phyloP scores from a whole-genome alignment of 805 yeast species.

The Myxozyma mucilagina region DNA sequence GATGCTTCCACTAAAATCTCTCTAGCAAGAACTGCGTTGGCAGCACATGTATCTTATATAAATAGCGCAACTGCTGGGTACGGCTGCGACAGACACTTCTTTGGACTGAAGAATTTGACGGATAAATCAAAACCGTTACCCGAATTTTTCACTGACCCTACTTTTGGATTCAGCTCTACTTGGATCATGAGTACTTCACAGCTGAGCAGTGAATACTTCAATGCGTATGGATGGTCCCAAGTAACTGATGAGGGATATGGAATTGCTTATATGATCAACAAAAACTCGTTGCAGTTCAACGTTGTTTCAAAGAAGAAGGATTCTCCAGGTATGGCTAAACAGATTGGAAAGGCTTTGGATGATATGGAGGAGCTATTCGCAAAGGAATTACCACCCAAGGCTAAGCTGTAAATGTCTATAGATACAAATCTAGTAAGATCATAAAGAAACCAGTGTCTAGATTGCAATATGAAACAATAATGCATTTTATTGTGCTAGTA shows the following conservation, averaged over 20 bases:
- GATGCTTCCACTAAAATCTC: slow-evolving; percentile 57
- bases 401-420: slow-evolving; percentile 40
- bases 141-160: slow-evolving; percentile 70
- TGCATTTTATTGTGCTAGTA: not conserved
- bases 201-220: slow-evolving; percentile 77
- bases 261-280: slow-evolving; percentile 87
- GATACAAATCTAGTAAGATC: not conserved
- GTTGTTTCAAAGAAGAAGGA: slow-evolving; percentile 69
- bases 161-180: slow-evolving; percentile 69
- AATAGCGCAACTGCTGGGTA: slow-evolving; percentile 76
- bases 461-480: not conserved
- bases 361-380: slow-evolving; percentile 69
- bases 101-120: slow-evolving; percentile 79
- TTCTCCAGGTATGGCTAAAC: slow-evolving; percentile 54
- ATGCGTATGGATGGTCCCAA: slow-evolving; percentile 95
- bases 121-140: slow-evolving; percentile 59
- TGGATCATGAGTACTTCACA: slow-evolving; percentile 93
- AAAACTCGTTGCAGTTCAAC: slow-evolving; percentile 81
- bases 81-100: slow-evolving; percentile 92
- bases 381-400: slow-evolving; percentile 37
- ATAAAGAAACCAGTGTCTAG: not conserved
- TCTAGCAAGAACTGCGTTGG: slow-evolving; percentile 70
- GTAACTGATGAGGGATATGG: slow-evolving; percentile 94
- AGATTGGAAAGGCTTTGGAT: slow-evolving; percentile 73
- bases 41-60: slow-evolving; percentile 72